Evolutionary conservation across 768 basidiomycete genomes (phyloP), one percentile per base, ranked within the genome.

Genomic region (Suillus brevipes): DNA sequence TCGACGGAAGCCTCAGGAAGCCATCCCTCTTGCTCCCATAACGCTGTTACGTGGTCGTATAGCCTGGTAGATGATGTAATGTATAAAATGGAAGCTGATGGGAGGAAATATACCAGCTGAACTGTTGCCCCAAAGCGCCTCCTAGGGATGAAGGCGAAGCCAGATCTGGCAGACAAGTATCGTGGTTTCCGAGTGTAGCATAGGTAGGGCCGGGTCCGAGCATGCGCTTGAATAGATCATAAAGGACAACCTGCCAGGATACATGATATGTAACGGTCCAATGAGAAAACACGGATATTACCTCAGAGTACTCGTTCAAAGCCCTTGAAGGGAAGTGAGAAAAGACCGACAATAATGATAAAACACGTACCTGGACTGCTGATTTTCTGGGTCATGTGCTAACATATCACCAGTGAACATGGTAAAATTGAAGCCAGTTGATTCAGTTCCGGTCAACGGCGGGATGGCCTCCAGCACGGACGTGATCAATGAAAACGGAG

Each of bases 21-120:
- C 91, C 91, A 93, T 3, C 82, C 72, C 69, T 92, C 85, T 64
- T 89, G 83, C 68, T 87, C 72, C 91, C 91, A 93, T 4, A 93
- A 83, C 0, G 78, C 70, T 25, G 91, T 83, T 60, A 93, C 79
- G 68, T 92, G 90, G 64, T 91, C 85, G 68, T 93, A 93, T 69
- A 92, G 85, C 91, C 90, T 90, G 49, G 34, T 45, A 16, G 55
- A 31, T 25, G 28, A 56, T 23, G 43, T 25, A 63, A 40, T 23
- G 45, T 31, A 65, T 36, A 62, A 42, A 8, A 37, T 6, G 5
- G 37, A 20, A 43, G 9, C 40, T 16, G 10, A 61, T 38, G 18
- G 34, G 20, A 20, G 12, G 2, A 45, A n/a, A 8, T 6, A 42
- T 59, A 59, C 58, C 58, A 59, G 58, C 84, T 85, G 72, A 87